Conservation (phyloP, 2,329 filamentous ascomycete species). For the Fusarium graminum region DNA sequence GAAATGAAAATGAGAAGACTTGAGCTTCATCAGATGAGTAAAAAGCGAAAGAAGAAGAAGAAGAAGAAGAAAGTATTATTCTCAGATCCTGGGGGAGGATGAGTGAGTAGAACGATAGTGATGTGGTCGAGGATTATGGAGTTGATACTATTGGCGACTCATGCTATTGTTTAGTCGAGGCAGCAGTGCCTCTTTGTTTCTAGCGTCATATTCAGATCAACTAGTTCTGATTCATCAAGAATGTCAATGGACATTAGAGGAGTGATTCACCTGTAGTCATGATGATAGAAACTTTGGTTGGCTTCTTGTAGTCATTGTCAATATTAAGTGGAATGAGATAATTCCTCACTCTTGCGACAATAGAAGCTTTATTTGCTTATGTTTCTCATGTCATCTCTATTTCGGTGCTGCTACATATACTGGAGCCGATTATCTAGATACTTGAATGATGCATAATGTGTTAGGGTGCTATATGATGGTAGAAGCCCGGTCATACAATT, state of each 20-base stretch:
- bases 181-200: neutral
- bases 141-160: slow-evolving; percentile 3
- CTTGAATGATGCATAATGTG: neutral
- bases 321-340: neutral
- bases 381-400: neutral
- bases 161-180: neutral
- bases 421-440: neutral
- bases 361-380: neutral
- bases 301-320: slow-evolving; percentile 1
- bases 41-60: neutral
- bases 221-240: too few relatives aligned
- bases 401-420: neutral
- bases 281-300: neutral
- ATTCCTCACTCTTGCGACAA: neutral
- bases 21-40: neutral
- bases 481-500: neutral
- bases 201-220: neutral
- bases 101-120: neutral
- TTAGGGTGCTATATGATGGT: neutral
- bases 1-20: neutral
- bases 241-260: neutral
- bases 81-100: neutral
- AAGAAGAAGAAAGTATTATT: neutral
- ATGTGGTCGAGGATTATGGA: slow-evolving; percentile 3
- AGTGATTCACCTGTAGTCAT: slow-evolving; percentile 17